Percentiles rank a stretch among this genome's conserved stretches.
Evolutionary conservation across 495 filamentous ascomycete genomes (phyloP).

Genomic region (Umbilicaria muhlenbergii): DNA sequence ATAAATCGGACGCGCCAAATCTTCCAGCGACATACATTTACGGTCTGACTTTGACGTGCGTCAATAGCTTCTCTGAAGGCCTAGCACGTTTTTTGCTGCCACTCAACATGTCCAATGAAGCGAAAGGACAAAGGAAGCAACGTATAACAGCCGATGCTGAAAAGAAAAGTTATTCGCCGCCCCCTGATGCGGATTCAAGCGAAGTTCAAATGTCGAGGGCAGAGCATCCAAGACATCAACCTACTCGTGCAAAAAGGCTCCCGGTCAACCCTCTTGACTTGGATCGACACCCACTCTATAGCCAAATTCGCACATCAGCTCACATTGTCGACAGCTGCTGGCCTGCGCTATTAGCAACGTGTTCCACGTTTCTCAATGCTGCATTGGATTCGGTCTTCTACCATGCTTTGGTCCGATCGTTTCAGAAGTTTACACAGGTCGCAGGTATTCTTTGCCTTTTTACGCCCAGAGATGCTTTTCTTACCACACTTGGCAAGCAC

Average conservation of each 20-base stretch:
- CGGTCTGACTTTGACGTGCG: slow-evolving; percentile 72
- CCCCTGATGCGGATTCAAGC: slow-evolving; percentile 22
- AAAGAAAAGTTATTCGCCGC: slow-evolving; percentile 30
- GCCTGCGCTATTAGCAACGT: slow-evolving; percentile 87
- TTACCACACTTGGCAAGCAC: slow-evolving; percentile 85
- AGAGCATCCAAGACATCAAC: slow-evolving; percentile 24
- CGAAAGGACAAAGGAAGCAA: slow-evolving; percentile 28
- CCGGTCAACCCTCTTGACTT: slow-evolving; percentile 69
- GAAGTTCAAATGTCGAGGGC: slow-evolving; percentile 22
- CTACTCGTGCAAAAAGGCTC: slow-evolving; percentile 18
- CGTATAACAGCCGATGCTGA: neutral
- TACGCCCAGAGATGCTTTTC: slow-evolving; percentile 83
- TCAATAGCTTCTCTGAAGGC: slow-evolving; percentile 76
- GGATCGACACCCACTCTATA: slow-evolving; percentile 50
- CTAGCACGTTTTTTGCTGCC: slow-evolving; percentile 87
- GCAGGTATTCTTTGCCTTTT: slow-evolving; percentile 70
- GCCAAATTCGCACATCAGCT: slow-evolving; percentile 58
- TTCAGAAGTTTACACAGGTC: slow-evolving; percentile 92
- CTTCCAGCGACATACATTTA: slow-evolving; percentile 92
- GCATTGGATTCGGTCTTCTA: slow-evolving; percentile 90
- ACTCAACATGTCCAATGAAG: slow-evolving; percentile 56
- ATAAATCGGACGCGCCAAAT: slow-evolving; percentile 71
- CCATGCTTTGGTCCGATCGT: slow-evolving; percentile 77
- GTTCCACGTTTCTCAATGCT: slow-evolving; percentile 86
- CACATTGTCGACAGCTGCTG: slow-evolving; percentile 81